Base-by-base conservation (phyloP, 2,329 filamentous ascomycete genomes). In the Claviceps quebecensis region DNA sequence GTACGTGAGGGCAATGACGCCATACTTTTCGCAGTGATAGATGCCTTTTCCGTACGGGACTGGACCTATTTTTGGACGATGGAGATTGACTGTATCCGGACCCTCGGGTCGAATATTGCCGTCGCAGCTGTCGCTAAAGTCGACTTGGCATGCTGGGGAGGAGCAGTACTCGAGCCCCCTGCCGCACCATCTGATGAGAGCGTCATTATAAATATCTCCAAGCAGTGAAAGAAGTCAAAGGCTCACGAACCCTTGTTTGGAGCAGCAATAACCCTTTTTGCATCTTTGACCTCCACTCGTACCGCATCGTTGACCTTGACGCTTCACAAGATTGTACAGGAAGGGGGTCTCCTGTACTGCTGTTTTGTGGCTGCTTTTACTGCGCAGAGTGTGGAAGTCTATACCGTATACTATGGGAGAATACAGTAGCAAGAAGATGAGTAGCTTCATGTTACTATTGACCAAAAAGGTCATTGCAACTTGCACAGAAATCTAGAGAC, bases 121-220 rank as follows among this genome's bases (percentile, higher is more conserved):
- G 56, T 83, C 79, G 56, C 81, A 84, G 4, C 66, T 73, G 19
- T 78, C 70, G n/a, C 78, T 78, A 56, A 77, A 81, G 56, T 74
- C 65, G 58, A 81, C 77, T 60, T 78, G 72, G 59, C 81, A 84
- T 50, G 80, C 74, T 2, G 81, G 81, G 19, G 78, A 74, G 34
- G 72, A 71, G 65, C 81, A 84, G 63, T 81, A 80, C 1, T 76
- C 71, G 11, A 61, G 61, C 4, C 68, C 70, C n/a, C 62, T 70
- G 48, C 78, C 78, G 55, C 78, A 81, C 70, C 74, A 80, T 44
- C 73, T 76, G n/a, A 2, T 6, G 7, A 5, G n/a, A 44, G 1
- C 1, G n/a, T 7, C 6, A 5, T 8, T n/a, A 49, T 1, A 4
- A 43, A 22, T 29, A 3, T 2, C 17, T 14, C n/a, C 44, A 57